Evolutionary conservation across 148 eudicot genomes (phyloP), one percentile per base, ranked within the genome.

Genomic region (Simmondsia chinensis): DNA sequence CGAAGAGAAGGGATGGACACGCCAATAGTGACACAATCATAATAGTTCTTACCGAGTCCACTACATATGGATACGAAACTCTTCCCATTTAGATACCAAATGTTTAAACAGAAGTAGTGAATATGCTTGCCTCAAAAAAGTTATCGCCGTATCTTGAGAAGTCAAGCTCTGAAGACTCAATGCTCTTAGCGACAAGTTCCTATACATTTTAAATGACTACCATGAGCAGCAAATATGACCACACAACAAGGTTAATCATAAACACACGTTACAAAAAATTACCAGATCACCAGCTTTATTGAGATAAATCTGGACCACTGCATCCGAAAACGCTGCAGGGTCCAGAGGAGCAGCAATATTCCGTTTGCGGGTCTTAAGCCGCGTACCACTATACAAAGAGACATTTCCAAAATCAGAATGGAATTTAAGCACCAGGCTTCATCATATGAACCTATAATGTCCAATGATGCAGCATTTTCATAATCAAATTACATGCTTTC

Each of bases 351-450:
- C 96, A 14, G 99, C 86, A 59, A 91, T 91, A 55, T 91, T 91
- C 94, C 99, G 94, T 79, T 91, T 85, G 99, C 99, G 99, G 99
- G 99, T 82, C 99, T 91, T 91, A 79, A 91, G 86, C 99, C 99
- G 99, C 96, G 94, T 82, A 55, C 99, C 95, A 82, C 99, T 91
- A 70, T 57, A 34, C 30, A 33, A 56, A 4, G 39, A 54, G 16
- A 17, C 39, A 8, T 21, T 28, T 26, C 20, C n/a, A 28, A 54
- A 31, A 51, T 57, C 48, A 65, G 42, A 33, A 39, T 13, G 5
- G 28, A 18, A n/a, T 14, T 37, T 9, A 29, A 16, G 17, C 27
- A 23, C 26, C 51, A 7, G 26, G 9, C 2, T 6, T 17, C 2
- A 37, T 7, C 16, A 17, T 17, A 1, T 14, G 43, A 23, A 38